Conservation (phyloP, 441 rosid species). For the Mallotus japonicus region DNA sequence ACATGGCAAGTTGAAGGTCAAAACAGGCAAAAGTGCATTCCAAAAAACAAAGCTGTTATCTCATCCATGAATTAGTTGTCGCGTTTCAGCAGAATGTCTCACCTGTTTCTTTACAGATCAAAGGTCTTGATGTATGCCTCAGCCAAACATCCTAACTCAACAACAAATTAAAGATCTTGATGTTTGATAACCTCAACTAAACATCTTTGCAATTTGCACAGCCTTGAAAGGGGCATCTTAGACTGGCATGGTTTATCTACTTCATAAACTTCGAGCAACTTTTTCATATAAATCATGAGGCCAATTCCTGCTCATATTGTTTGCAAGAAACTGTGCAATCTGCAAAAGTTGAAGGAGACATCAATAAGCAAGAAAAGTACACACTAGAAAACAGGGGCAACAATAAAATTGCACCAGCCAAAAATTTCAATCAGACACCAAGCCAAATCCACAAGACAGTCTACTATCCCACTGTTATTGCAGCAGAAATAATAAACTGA, state of each 20-base stretch:
- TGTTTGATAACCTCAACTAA: conserved; percentile 9
- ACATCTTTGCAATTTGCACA: background rate
- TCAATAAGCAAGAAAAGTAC: background rate
- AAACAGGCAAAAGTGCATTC: background rate
- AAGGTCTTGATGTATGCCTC: background rate
- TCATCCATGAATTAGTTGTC: background rate
- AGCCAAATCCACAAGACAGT: background rate
- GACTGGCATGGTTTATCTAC: conserved; percentile 10
- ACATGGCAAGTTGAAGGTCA: background rate
- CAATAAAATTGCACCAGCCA: background rate
- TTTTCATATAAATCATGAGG: conserved; percentile 86
- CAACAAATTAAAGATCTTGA: too few species aligned
- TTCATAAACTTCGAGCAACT: conserved; percentile 78
- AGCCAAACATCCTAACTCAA: background rate
- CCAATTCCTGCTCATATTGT: conserved; percentile 82
- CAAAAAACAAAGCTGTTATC: background rate
- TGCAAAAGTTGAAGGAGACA: conserved; percentile 34
- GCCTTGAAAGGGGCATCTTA: background rate
- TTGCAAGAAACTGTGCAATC: conserved; percentile 89
- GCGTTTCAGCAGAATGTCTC: background rate
- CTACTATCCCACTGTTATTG: background rate
- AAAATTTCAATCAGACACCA: background rate
- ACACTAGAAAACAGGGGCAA: background rate
- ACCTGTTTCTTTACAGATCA: background rate
- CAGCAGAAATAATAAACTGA: background rate